Evolutionary conservation across 2,329 filamentous ascomycete species (phyloP).

Genomic region (Phialocephala sp.): DNA sequence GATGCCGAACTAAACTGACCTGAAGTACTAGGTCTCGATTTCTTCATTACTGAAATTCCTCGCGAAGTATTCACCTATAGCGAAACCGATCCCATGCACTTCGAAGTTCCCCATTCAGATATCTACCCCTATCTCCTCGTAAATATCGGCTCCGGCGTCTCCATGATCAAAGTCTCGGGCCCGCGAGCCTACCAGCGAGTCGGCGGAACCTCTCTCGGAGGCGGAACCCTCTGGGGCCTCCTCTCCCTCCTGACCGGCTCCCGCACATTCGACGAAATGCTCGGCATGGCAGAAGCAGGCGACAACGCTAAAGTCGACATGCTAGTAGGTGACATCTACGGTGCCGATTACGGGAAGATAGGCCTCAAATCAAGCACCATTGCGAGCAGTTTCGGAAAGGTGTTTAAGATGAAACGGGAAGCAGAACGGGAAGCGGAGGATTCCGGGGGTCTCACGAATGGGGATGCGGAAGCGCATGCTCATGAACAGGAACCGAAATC

Average conservation of each 20-base stretch:
- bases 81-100: slow-evolving; percentile 88
- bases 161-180: slow-evolving; percentile 95
- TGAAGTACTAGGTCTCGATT: slow-evolving; percentile 75
- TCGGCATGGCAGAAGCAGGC: slow-evolving; percentile 85
- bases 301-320: slow-evolving; percentile 96
- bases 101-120: slow-evolving; percentile 75
- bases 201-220: slow-evolving; percentile 91
- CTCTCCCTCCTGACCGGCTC: slow-evolving; percentile 92
- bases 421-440: slow-evolving; percentile 83
- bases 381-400: slow-evolving; percentile 94
- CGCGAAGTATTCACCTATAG: slow-evolving; percentile 97
- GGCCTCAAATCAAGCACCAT: slow-evolving; percentile 95
- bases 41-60: slow-evolving; percentile 98
- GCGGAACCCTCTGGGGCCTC: slow-evolving; percentile 96
- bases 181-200: slow-evolving; percentile 87
- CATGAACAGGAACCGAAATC: too few relatives aligned
- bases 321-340: slow-evolving; percentile 97
- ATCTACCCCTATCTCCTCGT: slow-evolving; percentile 97
- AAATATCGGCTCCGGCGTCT: slow-evolving; percentile 97
- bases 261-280: slow-evolving; percentile 96
- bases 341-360: slow-evolving; percentile 93
- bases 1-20: neutral
- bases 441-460: slow-evolving; percentile 51
- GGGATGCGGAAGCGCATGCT: slow-evolving; percentile 27
- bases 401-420: slow-evolving; percentile 89